Percentiles rank a stretch among this genome's conserved stretches.
Conservation (phyloP, 108 stramenopile genomes). For the Nitzschia putrida region DNA sequence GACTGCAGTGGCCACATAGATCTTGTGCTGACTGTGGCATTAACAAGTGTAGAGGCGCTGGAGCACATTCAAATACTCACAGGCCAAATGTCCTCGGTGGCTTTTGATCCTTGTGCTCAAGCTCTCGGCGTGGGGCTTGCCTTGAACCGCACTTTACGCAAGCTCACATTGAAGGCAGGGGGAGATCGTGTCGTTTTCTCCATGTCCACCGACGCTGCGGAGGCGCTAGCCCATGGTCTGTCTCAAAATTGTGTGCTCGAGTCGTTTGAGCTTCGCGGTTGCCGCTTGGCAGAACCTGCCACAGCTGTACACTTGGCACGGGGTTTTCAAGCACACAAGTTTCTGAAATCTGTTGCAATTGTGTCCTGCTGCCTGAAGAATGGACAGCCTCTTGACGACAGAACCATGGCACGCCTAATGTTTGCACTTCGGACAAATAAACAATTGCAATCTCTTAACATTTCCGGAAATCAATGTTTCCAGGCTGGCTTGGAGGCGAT, state of each 20-base stretch:
- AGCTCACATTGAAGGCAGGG: conserved; percentile 11
- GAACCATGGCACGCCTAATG: background rate
- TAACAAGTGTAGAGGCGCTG: conserved; percentile 12
- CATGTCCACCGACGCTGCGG: conserved; percentile 17
- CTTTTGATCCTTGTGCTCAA: conserved; percentile 27
- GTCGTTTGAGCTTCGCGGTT: conserved; percentile 1
- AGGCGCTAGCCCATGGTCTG: conserved; percentile 21
- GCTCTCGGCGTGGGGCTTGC: conserved; percentile 22
- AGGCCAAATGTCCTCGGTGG: background rate
- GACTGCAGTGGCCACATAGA: conserved; percentile 30
- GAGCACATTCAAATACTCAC: conserved; percentile 3
- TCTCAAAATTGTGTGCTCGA: background rate
- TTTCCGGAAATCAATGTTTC: conserved; percentile 22
- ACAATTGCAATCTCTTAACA: conserved; percentile 6
- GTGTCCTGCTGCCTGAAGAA: conserved; percentile 17
- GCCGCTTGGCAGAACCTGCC: conserved; percentile 20
- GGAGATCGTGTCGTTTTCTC: conserved; percentile 18
- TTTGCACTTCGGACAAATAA: conserved; percentile 10
- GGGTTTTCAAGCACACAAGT: conserved; percentile 9
- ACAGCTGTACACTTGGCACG: conserved; percentile 1
- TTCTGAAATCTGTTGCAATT: conserved; percentile 14
- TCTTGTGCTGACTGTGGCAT: conserved; percentile 18
- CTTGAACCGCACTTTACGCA: background rate
- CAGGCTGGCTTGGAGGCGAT: conserved; percentile 4
- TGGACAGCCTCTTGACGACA: conserved; percentile 26